Percentiles rank a stretch among this genome's conserved stretches.
These are phyloP conservation scores for Xylaria sp. DNA, from an alignment of 2,329 filamentous ascomycete species.

Conservation along the genomic window DNA sequence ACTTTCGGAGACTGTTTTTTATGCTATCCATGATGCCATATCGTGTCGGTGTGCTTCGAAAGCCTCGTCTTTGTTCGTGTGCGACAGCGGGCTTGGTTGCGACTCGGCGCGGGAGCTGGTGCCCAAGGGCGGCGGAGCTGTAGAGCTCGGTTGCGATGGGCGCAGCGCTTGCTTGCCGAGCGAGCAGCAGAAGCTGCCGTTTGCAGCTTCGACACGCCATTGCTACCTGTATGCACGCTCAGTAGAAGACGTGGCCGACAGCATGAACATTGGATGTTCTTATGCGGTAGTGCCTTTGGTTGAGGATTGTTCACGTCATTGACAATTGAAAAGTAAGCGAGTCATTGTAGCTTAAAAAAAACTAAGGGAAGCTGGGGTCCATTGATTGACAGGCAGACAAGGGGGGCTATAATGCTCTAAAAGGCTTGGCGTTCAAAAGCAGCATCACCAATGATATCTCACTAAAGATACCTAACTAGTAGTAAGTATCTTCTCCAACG, in stretches of 20 bases:
- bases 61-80: constrained; percentile 48
- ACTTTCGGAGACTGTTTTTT: constrained; percentile 46
- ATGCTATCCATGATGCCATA: constrained; percentile 46
- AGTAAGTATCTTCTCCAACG: too few species aligned
- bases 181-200: constrained; percentile 53
- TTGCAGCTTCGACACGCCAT: constrained; percentile 65
- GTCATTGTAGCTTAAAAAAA: constrained; percentile 23
- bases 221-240: constrained; percentile 28
- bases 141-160: constrained; percentile 39
- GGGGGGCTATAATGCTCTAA: constrained; percentile 14
- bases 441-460: too few species aligned
- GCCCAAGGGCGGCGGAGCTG: constrained; percentile 35
- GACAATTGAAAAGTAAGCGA: constrained; percentile 8
- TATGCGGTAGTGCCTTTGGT: constrained; percentile 8
- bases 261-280: constrained; percentile 22
- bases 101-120: constrained; percentile 26
- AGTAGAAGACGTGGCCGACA: constrained; percentile 1
- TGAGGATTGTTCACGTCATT: constrained; percentile 43
- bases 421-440: constrained; percentile 22
- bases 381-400: neutral
- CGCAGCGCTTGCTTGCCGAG: constrained; percentile 41
- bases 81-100: constrained; percentile 21
- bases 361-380: constrained; percentile 20
- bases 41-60: constrained; percentile 52
- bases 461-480: too few species aligned